phyloP scores from a whole-genome alignment of 805 yeast species.

The Kuraishia molischiana region DNA sequence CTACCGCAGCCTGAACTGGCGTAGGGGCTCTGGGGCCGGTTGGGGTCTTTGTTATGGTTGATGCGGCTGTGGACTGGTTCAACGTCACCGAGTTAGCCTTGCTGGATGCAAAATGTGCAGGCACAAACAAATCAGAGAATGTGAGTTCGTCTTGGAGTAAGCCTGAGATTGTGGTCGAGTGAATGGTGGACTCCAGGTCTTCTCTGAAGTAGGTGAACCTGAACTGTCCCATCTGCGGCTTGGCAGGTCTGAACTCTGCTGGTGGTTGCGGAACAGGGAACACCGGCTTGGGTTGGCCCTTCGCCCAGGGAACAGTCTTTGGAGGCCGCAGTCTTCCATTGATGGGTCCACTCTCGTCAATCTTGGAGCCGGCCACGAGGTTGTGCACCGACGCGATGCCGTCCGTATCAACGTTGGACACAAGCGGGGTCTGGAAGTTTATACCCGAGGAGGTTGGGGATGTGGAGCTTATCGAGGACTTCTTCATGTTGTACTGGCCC shows the following conservation, averaged over 20 bases:
- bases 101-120: conserved; percentile 21
- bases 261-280: conserved; percentile 6
- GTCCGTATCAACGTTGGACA: conserved; percentile 10
- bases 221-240: conserved; percentile 33
- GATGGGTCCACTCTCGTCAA: conserved; percentile 46
- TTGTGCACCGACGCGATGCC: conserved; percentile 12
- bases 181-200: conserved; percentile 81
- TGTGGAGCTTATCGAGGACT: conserved; percentile 9
- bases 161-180: conserved; percentile 82
- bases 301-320: conserved; percentile 68
- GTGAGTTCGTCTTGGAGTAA: conserved; percentile 43
- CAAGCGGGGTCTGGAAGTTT: conserved; percentile 28
- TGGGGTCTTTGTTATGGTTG: background rate
- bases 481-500: conserved; percentile 9
- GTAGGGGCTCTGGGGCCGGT: background rate
- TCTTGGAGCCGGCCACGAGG: conserved; percentile 16
- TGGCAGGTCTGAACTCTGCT: background rate
- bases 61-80: background rate
- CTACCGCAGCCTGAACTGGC: background rate
- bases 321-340: conserved; percentile 68
- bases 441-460: conserved; percentile 15
- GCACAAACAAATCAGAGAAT: conserved; percentile 55
- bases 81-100: background rate
- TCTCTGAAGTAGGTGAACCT: conserved; percentile 91
- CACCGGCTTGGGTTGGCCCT: conserved; percentile 12